phyloP scores from a whole-genome alignment of 169 alveolate species.

The Plasmodium falciparum region DNA sequence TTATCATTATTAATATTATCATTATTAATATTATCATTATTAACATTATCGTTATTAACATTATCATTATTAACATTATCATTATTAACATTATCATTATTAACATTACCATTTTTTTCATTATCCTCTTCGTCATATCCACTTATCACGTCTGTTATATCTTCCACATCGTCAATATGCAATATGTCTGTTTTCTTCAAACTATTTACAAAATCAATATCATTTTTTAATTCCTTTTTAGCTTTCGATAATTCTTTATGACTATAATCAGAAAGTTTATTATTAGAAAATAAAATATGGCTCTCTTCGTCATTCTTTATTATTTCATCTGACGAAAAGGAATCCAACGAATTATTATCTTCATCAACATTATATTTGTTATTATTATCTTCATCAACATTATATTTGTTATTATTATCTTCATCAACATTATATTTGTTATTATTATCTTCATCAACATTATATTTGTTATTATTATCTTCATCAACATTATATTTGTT shows the following conservation, averaged over 20 bases:
- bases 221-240: constrained; percentile 20
- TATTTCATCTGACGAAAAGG: not conserved
- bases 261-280: constrained; percentile 6
- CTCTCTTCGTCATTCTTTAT: not conserved
- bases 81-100: too few relatives aligned
- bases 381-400: too few relatives aligned
- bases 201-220: constrained; percentile 29
- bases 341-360: not conserved
- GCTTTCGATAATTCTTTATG: constrained; percentile 35
- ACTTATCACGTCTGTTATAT: not conserved
- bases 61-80: too few relatives aligned
- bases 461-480: not conserved
- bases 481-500: not conserved
- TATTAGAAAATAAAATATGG: not conserved
- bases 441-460: not conserved
- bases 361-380: not conserved
- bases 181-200: constrained; percentile 15
- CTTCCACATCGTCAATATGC: not conserved
- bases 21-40: too few relatives aligned
- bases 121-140: not conserved
- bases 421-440: too few relatives aligned
- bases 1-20: too few relatives aligned
- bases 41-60: too few relatives aligned
- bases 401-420: constrained; percentile 7
- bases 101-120: not conserved